phyloP scores from a whole-genome alignment of 2,329 filamentous ascomycete genomes.

The Ophiostoma novo-ulmi region DNA sequence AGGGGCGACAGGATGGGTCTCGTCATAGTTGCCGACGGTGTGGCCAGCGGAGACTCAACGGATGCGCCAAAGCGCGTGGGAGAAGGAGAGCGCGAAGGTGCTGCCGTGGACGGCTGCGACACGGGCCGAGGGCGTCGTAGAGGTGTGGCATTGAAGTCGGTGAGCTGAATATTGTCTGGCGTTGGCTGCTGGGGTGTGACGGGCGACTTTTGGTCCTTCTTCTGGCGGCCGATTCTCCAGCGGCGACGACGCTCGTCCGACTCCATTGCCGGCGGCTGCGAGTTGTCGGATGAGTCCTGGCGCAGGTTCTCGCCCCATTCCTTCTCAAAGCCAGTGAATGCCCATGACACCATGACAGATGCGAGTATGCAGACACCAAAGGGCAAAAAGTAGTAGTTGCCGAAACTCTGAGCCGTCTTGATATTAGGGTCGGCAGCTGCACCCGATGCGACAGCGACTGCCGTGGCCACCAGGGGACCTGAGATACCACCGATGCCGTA shows the following conservation, averaged over 20 bases:
- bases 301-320: conserved; percentile 39
- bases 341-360: conserved; percentile 56
- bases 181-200: background rate
- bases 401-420: conserved; percentile 22
- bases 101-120: conserved; percentile 8
- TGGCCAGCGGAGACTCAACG: conserved; percentile 3
- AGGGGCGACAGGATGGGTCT: conserved; percentile 22
- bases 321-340: conserved; percentile 65
- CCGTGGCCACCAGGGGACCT: conserved; percentile 69
- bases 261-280: background rate
- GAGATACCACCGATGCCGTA: conserved; percentile 62
- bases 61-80: conserved; percentile 11
- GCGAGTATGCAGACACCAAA: conserved; percentile 55
- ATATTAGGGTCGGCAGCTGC: conserved; percentile 30
- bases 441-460: conserved; percentile 56
- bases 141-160: background rate
- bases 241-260: background rate
- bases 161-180: background rate
- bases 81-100: conserved; percentile 16
- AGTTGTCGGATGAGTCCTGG: background rate
- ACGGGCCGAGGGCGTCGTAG: conserved; percentile 15
- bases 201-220: background rate
- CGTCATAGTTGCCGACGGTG: background rate
- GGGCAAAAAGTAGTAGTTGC: conserved; percentile 65
- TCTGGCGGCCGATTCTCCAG: background rate